These are phyloP conservation scores for Mikania micrantha DNA, from an alignment of 129 eudicot species.

Conservation along the genomic window DNA sequence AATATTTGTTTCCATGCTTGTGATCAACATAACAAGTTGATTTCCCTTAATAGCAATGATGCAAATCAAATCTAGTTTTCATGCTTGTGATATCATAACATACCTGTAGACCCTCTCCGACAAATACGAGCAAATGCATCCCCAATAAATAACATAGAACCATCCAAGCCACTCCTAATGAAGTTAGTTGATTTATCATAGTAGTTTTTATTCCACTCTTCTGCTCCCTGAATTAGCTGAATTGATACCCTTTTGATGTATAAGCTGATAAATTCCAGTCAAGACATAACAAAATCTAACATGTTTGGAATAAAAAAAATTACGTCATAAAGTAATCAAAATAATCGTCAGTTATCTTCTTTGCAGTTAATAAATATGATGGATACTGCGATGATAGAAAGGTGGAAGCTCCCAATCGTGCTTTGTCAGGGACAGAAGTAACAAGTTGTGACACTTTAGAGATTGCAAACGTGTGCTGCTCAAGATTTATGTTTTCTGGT, in stretches of 20 bases:
- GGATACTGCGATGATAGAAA: constrained; percentile 94
- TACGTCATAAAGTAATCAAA: not conserved
- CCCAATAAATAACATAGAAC: constrained; percentile 50
- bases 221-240: constrained; percentile 68
- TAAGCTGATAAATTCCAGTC: constrained; percentile 41
- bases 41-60: not conserved
- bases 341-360: not conserved
- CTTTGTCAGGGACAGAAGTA: constrained; percentile 92
- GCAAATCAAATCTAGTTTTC: not conserved
- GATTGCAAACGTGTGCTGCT: constrained; percentile 37
- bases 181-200: constrained; percentile 14
- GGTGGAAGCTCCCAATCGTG: constrained; percentile 53
- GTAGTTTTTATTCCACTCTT: constrained; percentile 41
- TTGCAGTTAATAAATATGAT: constrained; percentile 1
- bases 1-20: no score
- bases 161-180: constrained; percentile 28
- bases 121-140: constrained; percentile 75
- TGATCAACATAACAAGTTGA: no score
- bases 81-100: constrained; percentile 5
- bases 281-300: constrained; percentile 33
- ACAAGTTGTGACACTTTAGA: constrained; percentile 63
- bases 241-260: constrained; percentile 57
- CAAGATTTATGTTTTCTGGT: constrained; percentile 23
- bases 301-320: constrained; percentile 10
- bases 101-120: constrained; percentile 95